phyloP scores from a whole-genome alignment of 768 basidiomycete species.

The Podaxis pistillaris region DNA sequence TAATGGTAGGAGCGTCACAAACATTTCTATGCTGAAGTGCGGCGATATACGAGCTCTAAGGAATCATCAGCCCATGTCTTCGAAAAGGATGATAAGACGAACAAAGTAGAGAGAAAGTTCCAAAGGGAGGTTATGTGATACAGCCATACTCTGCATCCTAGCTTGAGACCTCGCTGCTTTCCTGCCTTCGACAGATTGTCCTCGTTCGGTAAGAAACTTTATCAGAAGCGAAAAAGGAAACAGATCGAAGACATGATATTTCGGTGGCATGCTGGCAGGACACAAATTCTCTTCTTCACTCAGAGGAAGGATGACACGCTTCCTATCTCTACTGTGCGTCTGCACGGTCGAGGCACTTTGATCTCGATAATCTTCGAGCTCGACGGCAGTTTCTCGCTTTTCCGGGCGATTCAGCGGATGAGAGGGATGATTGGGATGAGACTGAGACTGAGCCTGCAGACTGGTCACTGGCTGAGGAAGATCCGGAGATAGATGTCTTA shows the following conservation, averaged over 20 bases:
- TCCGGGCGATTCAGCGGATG: background rate
- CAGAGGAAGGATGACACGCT: conserved; percentile 33
- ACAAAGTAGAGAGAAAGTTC: conserved; percentile 71
- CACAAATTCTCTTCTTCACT: conserved; percentile 46
- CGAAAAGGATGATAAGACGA: conserved; percentile 19
- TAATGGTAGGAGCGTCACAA: conserved; percentile 58
- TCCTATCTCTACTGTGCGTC: background rate
- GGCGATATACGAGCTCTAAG: conserved; percentile 68
- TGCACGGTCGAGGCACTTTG: background rate
- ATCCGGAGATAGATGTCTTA: conserved; percentile 16
- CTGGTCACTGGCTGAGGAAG: conserved; percentile 24
- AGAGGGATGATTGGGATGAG: background rate
- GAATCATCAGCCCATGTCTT: conserved; percentile 8
- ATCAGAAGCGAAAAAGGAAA: conserved; percentile 70
- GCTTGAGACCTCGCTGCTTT: conserved; percentile 57
- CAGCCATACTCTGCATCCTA: conserved; percentile 39
- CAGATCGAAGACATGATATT: conserved; percentile 58
- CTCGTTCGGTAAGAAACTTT: conserved; percentile 40
- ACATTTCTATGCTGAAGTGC: conserved; percentile 54
- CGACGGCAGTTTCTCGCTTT: background rate
- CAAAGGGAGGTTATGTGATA: conserved; percentile 63
- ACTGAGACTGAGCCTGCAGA: background rate
- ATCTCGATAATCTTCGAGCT: background rate
- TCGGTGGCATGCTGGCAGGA: conserved; percentile 57
- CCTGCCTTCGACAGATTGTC: conserved; percentile 57